Evolutionary conservation across 2,329 filamentous ascomycete genomes (phyloP).

Genomic region (Monosporascus cannonballus): DNA sequence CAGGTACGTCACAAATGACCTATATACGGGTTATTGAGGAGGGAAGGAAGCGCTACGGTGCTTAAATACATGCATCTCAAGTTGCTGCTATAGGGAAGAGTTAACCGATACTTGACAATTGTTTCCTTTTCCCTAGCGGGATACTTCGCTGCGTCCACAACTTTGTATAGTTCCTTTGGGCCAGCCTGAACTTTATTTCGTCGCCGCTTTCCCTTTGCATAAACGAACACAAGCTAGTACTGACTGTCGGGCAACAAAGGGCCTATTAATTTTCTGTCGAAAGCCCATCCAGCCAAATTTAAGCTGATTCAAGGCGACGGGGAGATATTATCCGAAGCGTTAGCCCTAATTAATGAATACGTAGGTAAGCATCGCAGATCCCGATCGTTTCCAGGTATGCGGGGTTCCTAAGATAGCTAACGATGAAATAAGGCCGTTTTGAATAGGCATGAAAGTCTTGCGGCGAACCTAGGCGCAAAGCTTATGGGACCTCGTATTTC

Average conservation of each 20-base stretch:
- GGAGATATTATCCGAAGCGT: conserved; percentile 67
- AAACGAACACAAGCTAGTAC: conserved; percentile 1
- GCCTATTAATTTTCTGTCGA: conserved; percentile 49
- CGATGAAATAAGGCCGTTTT: conserved; percentile 55
- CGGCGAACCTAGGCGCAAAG: conserved; percentile 76
- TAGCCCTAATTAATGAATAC: conserved; percentile 71
- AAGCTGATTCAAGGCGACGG: conserved; percentile 46
- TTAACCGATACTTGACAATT: too few species aligned
- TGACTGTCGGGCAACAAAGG: conserved; percentile 24
- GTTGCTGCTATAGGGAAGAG: too few species aligned
- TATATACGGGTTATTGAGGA: too few species aligned
- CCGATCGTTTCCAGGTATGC: background rate
- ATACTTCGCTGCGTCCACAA: too few species aligned
- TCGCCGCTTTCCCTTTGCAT: background rate
- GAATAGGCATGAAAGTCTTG: conserved; percentile 79
- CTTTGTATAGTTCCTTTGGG: too few species aligned
- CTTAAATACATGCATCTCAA: too few species aligned
- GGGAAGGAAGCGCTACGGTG: too few species aligned
- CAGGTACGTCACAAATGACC: conserved; percentile 27
- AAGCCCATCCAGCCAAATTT: conserved; percentile 38
- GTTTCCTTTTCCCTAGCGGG: too few species aligned
- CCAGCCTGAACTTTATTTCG: too few species aligned
- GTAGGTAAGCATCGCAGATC: conserved; percentile 43
- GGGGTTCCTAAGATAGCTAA: conserved; percentile 9
- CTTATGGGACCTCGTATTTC: conserved; percentile 76